A percentile compares a stretch with the other conserved stretches of the same genome.
phyloP scores from a whole-genome alignment of 805 yeast genomes.

The Lipomyces chichibuensis region DNA sequence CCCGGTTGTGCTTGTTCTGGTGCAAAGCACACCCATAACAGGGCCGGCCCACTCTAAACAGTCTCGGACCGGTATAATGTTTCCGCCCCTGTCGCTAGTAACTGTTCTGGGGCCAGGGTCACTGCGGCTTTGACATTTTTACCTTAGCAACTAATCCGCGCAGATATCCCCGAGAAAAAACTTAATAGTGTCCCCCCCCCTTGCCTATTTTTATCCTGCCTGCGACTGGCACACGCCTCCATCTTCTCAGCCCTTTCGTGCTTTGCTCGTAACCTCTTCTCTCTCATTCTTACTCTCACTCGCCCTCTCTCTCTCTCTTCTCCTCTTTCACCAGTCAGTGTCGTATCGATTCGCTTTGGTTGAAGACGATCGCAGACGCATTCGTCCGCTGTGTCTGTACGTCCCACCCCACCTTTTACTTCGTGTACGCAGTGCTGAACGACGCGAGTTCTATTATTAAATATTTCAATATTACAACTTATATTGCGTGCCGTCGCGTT shows the following conservation, averaged over 20 bases:
- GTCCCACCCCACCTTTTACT: background rate
- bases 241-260: background rate
- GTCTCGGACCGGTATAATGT: background rate
- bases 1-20: background rate
- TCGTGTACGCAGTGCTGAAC: background rate
- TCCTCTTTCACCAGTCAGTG: constrained; percentile 2
- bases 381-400: background rate
- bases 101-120: background rate
- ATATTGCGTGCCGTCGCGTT: no score
- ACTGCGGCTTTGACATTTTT: background rate
- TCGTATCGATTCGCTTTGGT: background rate
- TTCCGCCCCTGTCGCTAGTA: background rate
- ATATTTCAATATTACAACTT: no score
- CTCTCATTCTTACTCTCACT: constrained; percentile 12
- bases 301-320: constrained; percentile 7
- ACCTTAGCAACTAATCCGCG: background rate
- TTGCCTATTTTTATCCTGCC: constrained; percentile 13
- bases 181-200: background rate
- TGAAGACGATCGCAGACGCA: background rate
- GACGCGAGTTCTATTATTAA: background rate
- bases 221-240: constrained; percentile 8
- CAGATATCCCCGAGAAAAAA: background rate
- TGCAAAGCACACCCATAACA: background rate
- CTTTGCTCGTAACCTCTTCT: background rate
- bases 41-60: background rate